Evolutionary conservation across 106 monocot genomes (phyloP), one percentile per base, ranked within the genome.

Genomic region (Platanthera zijinensis): DNA sequence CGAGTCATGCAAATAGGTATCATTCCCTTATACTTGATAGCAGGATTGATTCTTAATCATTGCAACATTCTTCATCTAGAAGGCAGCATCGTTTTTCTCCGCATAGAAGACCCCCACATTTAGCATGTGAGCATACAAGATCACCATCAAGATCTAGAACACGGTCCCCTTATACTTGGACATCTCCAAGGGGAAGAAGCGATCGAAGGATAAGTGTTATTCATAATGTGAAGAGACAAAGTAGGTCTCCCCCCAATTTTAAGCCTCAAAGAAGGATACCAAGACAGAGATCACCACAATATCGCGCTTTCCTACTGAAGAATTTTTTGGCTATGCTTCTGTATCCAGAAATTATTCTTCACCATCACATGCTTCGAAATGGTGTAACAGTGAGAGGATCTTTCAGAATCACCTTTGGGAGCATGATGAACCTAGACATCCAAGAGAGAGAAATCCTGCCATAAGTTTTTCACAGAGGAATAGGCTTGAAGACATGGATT

Each of bases 131-230:
- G 64, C 80, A 52, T 66, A 77, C 83, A 15, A 79, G 75, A 79
- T 95, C 95, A 64, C 86, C 82, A 50, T 90, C 92, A 81, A 85
- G 88, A 70, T 95, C 90, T 22, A 86, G 90, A 78, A 88, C 92
- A n/a, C n/a, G n/a, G n/a, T n/a, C n/a, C n/a, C n/a, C n/a, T n/a
- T n/a, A n/a, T n/a, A n/a, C n/a, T n/a, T n/a, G n/a, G n/a, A n/a
- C n/a, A n/a, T n/a, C n/a, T n/a, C n/a, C n/a, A n/a, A n/a, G n/a
- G n/a, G n/a, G n/a, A n/a, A n/a, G n/a, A n/a, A n/a, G n/a, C n/a
- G n/a, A n/a, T n/a, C n/a, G n/a, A n/a, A n/a, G n/a, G n/a, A n/a
- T n/a, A n/a, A n/a, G n/a, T n/a, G n/a, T n/a, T n/a, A n/a, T n/a
- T n/a, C n/a, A n/a, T n/a, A n/a, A n/a, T n/a, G n/a, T n/a, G n/a